Percentiles rank a stretch among this genome's conserved stretches.
These are phyloP conservation scores for Capillidium rhysosporum DNA, from an alignment of 371 early-diverging fungal genomes.

Conservation along the genomic window DNA sequence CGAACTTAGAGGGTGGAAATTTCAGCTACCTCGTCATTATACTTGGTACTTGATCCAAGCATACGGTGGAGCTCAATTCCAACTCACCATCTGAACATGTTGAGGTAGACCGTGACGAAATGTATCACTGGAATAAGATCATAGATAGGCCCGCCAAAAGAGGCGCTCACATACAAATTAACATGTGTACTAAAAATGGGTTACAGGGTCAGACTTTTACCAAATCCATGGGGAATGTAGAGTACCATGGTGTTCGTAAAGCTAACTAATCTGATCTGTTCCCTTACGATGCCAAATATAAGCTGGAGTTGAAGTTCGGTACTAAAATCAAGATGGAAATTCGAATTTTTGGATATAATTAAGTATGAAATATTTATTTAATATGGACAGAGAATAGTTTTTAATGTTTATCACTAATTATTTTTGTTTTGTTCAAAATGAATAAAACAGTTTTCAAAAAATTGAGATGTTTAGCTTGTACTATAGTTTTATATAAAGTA, in stretches of 20 bases:
- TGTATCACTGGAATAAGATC: conserved; percentile 45
- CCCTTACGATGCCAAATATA: conserved; percentile 47
- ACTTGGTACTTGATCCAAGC: conserved; percentile 33
- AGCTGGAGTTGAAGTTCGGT: too few species aligned
- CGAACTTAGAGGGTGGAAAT: conserved; percentile 49
- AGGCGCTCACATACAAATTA: conserved; percentile 52
- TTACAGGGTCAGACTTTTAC: conserved; percentile 19
- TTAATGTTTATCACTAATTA: neutral
- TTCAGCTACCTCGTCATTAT: conserved; percentile 56
- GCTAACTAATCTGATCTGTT: conserved; percentile 63
- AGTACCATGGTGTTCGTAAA: conserved; percentile 57
- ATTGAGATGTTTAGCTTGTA: neutral
- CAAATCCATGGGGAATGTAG: conserved; percentile 48
- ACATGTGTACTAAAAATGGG: conserved; percentile 36
- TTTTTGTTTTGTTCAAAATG: conserved; percentile 17
- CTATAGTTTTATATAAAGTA: neutral
- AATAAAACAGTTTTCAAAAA: conserved; percentile 25
- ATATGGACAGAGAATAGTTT: neutral
- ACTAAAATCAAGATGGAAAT: too few species aligned
- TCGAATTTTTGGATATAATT: neutral
- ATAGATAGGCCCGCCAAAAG: conserved; percentile 52
- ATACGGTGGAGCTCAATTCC: too few species aligned
- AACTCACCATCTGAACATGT: neutral
- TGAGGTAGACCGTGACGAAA: conserved; percentile 1
- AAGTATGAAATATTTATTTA: neutral